A percentile compares a stretch with the other conserved stretches of the same genome.
phyloP scores from a whole-genome alignment of 495 filamentous ascomycete genomes.

The Lophium mytilinum region DNA sequence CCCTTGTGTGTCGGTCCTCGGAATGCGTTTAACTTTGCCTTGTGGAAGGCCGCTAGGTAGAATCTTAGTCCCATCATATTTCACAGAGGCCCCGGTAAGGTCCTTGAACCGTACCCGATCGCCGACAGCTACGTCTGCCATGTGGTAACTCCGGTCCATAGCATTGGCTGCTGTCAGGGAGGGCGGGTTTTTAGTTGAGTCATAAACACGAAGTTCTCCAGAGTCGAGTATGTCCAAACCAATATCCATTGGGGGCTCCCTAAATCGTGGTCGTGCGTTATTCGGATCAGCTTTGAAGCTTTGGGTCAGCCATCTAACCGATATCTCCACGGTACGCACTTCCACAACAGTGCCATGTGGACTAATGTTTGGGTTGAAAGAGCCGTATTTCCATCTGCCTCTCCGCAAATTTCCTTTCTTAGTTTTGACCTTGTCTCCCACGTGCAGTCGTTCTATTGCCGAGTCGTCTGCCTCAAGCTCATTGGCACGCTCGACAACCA shows the following conservation, averaged over 20 bases:
- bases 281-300: constrained; percentile 33
- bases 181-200: constrained; percentile 18
- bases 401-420: constrained; percentile 43
- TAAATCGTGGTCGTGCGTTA: constrained; percentile 12
- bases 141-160: constrained; percentile 19
- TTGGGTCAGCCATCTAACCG: constrained; percentile 42
- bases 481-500: constrained; percentile 29
- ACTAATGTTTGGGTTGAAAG: constrained; percentile 38
- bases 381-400: constrained; percentile 43
- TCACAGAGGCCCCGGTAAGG: constrained; percentile 37
- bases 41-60: constrained; percentile 8
- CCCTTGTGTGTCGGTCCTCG: constrained; percentile 43
- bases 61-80: constrained; percentile 37
- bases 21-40: constrained; percentile 36
- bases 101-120: constrained; percentile 48
- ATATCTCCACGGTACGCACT: constrained; percentile 34
- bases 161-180: constrained; percentile 11
- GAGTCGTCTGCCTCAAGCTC: constrained; percentile 23
- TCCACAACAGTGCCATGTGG: constrained; percentile 45
- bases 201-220: constrained; percentile 25
- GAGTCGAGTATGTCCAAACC: constrained; percentile 20
- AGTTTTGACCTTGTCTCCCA: constrained; percentile 44
- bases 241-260: constrained; percentile 1
- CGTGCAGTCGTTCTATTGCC: constrained; percentile 12
- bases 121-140: constrained; percentile 32